Evolutionary conservation across 2,329 filamentous ascomycete species (phyloP).

Genomic region (Verticillium albo-atrum): DNA sequence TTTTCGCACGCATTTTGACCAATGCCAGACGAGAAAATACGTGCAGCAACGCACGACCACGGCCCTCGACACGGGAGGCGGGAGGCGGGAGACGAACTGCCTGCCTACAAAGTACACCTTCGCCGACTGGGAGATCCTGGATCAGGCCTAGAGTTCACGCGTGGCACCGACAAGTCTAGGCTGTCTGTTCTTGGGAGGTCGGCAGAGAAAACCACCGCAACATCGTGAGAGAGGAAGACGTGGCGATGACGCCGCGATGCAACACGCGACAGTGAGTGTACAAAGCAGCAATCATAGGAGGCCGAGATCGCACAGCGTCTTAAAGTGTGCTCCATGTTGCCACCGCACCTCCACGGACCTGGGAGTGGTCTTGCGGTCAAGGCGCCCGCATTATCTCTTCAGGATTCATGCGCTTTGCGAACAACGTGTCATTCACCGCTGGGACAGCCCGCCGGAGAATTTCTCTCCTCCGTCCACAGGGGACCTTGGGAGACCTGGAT

Average conservation of each 20-base stretch:
- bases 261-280: not conserved
- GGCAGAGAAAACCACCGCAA: not conserved
- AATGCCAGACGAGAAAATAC: not conserved
- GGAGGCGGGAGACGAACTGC: not conserved
- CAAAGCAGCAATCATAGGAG: too few species aligned
- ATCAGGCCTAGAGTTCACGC: not conserved
- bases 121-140: not conserved
- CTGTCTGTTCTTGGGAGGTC: not conserved
- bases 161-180: not conserved
- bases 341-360: slow-evolving; percentile 6
- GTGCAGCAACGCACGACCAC: not conserved
- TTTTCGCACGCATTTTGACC: not conserved
- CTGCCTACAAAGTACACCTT: not conserved
- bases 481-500: not conserved
- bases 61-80: not conserved
- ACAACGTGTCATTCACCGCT: not conserved
- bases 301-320: not conserved
- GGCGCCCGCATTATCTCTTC: slow-evolving; percentile 8
- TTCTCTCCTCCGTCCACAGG: slow-evolving; percentile 4
- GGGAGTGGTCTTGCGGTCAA: slow-evolving; percentile 8
- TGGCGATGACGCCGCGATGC: not conserved
- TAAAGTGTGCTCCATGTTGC: slow-evolving; percentile 14
- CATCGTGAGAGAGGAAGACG: not conserved
- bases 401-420: slow-evolving; percentile 23
- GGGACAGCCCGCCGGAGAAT: slow-evolving; percentile 21